Conservation (phyloP, 2,329 filamentous ascomycete species). For the Fusarium gaditjirri region DNA sequence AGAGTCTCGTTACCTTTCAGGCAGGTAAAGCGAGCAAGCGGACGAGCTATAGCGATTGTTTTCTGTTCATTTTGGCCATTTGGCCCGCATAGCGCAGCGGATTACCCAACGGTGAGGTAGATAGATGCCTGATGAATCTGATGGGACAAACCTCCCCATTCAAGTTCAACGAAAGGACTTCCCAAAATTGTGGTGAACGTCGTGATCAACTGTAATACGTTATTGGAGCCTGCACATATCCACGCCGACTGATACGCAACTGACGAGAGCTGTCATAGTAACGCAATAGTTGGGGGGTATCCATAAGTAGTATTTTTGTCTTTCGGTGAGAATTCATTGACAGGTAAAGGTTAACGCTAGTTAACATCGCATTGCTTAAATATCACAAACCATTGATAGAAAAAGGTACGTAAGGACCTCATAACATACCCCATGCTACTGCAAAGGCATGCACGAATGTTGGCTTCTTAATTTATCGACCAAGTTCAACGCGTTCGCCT, state of each 20-base stretch:
- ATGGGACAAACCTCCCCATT: constrained; percentile 1
- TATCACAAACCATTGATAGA: not conserved
- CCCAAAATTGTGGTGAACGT: not conserved
- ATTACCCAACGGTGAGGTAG: constrained; percentile 1
- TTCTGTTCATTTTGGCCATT: constrained; percentile 13
- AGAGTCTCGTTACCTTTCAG: constrained; percentile 6
- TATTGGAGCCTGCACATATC: not conserved
- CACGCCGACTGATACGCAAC: not conserved
- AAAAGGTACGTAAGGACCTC: not conserved
- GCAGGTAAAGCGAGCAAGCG: constrained; percentile 20
- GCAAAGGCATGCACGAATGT: not conserved
- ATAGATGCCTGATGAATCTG: constrained; percentile 22
- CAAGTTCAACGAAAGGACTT: not conserved
- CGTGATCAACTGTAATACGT: not conserved
- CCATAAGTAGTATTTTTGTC: not conserved
- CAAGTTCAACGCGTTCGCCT: constrained; percentile 52
- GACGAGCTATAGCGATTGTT: constrained; percentile 33
- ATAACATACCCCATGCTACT: not conserved
- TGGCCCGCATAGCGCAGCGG: constrained; percentile 15
- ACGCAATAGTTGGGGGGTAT: not conserved
- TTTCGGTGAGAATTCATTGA: not conserved
- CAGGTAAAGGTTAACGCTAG: not conserved
- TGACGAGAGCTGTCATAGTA: not conserved
- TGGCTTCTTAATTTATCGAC: not conserved
- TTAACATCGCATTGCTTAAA: not conserved